Evolutionary conservation across 169 alveolate species (phyloP).

Genomic region (Babesia sp.): DNA sequence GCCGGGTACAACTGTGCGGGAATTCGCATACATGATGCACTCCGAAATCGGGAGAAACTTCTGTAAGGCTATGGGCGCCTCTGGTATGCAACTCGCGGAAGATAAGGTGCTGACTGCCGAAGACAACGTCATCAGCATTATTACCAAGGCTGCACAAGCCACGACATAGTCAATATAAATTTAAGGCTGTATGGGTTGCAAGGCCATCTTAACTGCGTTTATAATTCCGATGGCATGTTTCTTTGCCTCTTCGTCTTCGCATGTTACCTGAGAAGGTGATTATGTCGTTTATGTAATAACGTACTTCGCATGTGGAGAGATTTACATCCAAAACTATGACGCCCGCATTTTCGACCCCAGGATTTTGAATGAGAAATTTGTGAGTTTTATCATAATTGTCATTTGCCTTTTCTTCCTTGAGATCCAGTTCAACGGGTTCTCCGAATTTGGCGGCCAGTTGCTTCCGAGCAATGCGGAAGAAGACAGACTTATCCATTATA

Average conservation of each 20-base stretch:
- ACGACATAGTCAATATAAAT: not conserved
- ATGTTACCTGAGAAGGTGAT: conserved; percentile 26
- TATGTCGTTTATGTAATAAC: not conserved
- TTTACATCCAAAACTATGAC: conserved; percentile 23
- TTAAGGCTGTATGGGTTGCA: conserved; percentile 37
- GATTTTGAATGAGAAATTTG: conserved; percentile 12
- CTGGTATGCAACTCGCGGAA: conserved; percentile 73
- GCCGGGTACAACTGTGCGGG: conserved; percentile 67
- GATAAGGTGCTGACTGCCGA: conserved; percentile 65
- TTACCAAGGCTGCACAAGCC: conserved; percentile 13
- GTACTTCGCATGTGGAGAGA: conserved; percentile 33
- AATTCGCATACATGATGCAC: conserved; percentile 58
- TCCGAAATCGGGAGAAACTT: conserved; percentile 61
- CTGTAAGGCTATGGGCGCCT: conserved; percentile 66
- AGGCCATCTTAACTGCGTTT: conserved; percentile 16
- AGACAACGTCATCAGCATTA: conserved; percentile 56
- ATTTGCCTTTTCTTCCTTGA: conserved; percentile 23
- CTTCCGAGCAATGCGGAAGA: conserved; percentile 25
- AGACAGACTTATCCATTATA: conserved; percentile 19
- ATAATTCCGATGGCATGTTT: conserved; percentile 8
- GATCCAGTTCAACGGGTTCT: conserved; percentile 10
- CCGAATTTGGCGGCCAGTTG: conserved; percentile 59
- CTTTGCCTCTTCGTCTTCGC: conserved; percentile 34
- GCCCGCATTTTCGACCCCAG: conserved; percentile 29
- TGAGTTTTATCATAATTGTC: conserved; percentile 7